Base-by-base conservation (phyloP, 2,329 filamentous ascomycete genomes). In the Talaromyces marneffei region DNA sequence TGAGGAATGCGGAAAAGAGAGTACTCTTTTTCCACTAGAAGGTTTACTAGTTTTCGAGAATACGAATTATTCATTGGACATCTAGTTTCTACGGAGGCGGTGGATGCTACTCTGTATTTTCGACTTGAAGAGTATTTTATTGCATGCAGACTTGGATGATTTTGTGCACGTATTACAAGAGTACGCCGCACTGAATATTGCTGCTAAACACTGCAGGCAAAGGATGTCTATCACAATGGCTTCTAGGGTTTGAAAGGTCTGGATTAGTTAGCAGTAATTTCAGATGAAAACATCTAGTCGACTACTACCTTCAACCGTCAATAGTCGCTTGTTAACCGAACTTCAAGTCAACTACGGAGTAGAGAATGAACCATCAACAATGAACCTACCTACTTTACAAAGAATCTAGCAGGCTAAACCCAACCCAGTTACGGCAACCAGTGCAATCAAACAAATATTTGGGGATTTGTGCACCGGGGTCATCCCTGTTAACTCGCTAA, bases 1-100 rank as follows among this genome's bases (percentile, higher is more conserved):
- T 62, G 60, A 62, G 60, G 48, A 37, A 53, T 54, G 40, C 39
- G 29, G 48, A 52, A 39, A 27, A 40, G 52, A 55, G 23, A 39
- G 39, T 39, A 40, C 25, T 29, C 25, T 33, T 25, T 12, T 1
- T 23, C 23, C 23, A 20, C 44, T 50, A 8, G n/a, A 42, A 42
- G 18, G 4, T n/a, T 16, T 27, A 46, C 12, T 8, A 23, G 18
- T 20, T 10, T 10, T 23, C 40, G 40, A 2, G 6, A 20, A 20
- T 23, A 33, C n/a, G n/a, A n/a, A 20, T 33, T 20, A 18, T 2
- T 35, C 35, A 23, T 35, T 33, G 27, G 27, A 20, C 4, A 2
- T 31, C 29, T 18, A 20, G n/a, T 4, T 31, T n/a, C 25, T 29
- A 18, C 31, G n/a, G 18, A 14, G 14, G 4, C 31, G n/a, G 7